Evolutionary conservation across 1,284 basidiomycete genomes (phyloP), one percentile per base, ranked within the genome.

Genomic region (Papiliotrema terrestris): DNA sequence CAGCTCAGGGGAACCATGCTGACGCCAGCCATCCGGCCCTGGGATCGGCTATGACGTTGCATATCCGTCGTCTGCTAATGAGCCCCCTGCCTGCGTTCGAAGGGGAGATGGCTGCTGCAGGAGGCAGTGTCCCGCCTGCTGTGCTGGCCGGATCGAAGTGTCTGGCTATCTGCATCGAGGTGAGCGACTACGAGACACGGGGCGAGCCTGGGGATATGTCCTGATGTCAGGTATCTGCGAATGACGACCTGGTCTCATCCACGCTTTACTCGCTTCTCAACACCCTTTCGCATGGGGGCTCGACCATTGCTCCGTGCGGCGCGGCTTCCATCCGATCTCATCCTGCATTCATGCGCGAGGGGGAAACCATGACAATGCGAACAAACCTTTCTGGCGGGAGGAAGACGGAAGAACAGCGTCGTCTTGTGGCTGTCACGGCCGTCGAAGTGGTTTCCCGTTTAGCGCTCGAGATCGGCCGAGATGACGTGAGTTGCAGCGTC

Each of bases 231-330:
- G 79, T 91, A 53, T 85, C 89, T 14, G 87, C 89, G 8, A 89
- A 89, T 52, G 90, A 95, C 64, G 92, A 95, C 71, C 83, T 94
- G 45, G 83, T 93, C 66, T 87, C 94, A 82, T 96, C 93, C 2
- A 92, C 92, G 63, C 89, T 96, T 84, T 97, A 98, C 74, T 94
- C 92, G 9, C 82, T 98, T 15, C 82, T 98, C 57, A 97, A 97
- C 69, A 89, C 91, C 68, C 87, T 97, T 54, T 85, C 87, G 84
- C 37, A 88, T 85, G 17, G 89, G 86, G 73, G 91, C 86, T 52
- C 60, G 14, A 61, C 61, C 2, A 56, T 65, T 26, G 56, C 51
- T 2, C 60, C 63, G 1, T 65, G 62, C 25, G 60, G 56, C 3
- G 60, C 58, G 4, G 55, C 51, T 49, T 67, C 70, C 0, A 55